A percentile compares a stretch with the other conserved stretches of the same genome.
phyloP scores from a whole-genome alignment of 2,329 filamentous ascomycete genomes.

The Ophiocordyceps sinensis region DNA sequence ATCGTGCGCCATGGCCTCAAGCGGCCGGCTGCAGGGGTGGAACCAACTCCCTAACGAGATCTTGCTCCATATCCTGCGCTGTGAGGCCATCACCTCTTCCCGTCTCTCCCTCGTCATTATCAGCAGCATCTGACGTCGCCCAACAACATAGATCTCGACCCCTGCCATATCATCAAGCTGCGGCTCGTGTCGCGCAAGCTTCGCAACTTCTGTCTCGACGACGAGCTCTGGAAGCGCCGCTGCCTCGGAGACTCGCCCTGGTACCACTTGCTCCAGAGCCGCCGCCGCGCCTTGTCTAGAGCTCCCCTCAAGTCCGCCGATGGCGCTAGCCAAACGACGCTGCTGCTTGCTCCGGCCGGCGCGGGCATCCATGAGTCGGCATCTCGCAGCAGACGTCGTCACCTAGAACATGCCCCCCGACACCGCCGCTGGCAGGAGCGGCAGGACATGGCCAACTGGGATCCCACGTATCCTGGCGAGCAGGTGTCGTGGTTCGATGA shows the following conservation, averaged over 20 bases:
- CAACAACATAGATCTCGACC: slow-evolving; percentile 20
- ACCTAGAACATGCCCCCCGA: slow-evolving; percentile 1
- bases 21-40: slow-evolving; percentile 11
- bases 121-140: neutral
- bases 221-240: slow-evolving; percentile 59
- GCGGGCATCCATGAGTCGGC: neutral
- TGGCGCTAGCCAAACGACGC: neutral
- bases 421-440: slow-evolving; percentile 9
- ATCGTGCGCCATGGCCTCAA: slow-evolving; percentile 14
- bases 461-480: slow-evolving; percentile 60
- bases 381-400: slow-evolving; percentile 1
- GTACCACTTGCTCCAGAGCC: slow-evolving; percentile 41
- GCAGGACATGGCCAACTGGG: slow-evolving; percentile 65
- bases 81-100: slow-evolving; percentile 25
- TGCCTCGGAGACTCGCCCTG: slow-evolving; percentile 60
- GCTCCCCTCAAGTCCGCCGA: slow-evolving; percentile 9
- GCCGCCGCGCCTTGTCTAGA: slow-evolving; percentile 17
- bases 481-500: slow-evolving; percentile 75
- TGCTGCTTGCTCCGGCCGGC: neutral
- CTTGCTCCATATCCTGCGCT: slow-evolving; percentile 45
- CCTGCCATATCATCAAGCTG: slow-evolving; percentile 38
- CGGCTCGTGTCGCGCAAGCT: slow-evolving; percentile 57
- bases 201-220: slow-evolving; percentile 54
- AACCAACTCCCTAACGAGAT: slow-evolving; percentile 50
- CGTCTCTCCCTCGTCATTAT: neutral